phyloP scores from a whole-genome alignment of 208 protist species.

The Leishmania guyanensis region DNA sequence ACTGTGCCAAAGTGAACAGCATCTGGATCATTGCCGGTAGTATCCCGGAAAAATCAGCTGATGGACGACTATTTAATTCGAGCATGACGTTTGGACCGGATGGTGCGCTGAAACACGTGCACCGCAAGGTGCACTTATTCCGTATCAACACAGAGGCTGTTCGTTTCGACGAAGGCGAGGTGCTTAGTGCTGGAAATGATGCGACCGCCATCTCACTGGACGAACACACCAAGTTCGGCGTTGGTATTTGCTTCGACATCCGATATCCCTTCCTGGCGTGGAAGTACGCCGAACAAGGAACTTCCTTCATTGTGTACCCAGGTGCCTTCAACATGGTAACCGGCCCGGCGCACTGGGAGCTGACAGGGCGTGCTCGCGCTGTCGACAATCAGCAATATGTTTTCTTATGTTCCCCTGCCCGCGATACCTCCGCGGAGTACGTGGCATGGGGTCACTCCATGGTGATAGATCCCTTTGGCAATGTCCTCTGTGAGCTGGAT shows the following conservation, averaged over 20 bases:
- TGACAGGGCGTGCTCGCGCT: conserved; percentile 89
- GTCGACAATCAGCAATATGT: conserved; percentile 97
- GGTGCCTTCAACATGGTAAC: conserved; percentile 99
- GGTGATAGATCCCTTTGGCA: conserved; percentile 93
- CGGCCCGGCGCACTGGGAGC: conserved; percentile 98
- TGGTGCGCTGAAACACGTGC: conserved; percentile 87
- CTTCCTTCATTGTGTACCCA: conserved; percentile 95
- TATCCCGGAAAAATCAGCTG: conserved; percentile 89
- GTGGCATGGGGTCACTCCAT: conserved; percentile 97
- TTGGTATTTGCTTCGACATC: conserved; percentile 99
- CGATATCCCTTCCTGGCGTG: conserved; percentile 95
- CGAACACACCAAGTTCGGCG: conserved; percentile 84
- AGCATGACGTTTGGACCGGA: conserved; percentile 91
- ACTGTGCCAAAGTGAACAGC: conserved; percentile 63
- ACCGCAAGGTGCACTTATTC: conserved; percentile 97
- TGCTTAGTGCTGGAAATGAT: conserved; percentile 90
- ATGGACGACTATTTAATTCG: conserved; percentile 95
- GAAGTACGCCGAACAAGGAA: conserved; percentile 69
- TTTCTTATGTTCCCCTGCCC: conserved; percentile 93
- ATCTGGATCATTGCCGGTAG: conserved; percentile 93
- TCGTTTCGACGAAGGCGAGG: conserved; percentile 95
- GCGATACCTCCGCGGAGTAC: conserved; percentile 88
- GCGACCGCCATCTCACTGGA: conserved; percentile 48
- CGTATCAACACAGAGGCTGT: conserved; percentile 96
- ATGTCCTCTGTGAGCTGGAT: conserved; percentile 63